Evolutionary conservation across 2,329 filamentous ascomycete genomes (phyloP).

Genomic region (Claviceps quebecensis): DNA sequence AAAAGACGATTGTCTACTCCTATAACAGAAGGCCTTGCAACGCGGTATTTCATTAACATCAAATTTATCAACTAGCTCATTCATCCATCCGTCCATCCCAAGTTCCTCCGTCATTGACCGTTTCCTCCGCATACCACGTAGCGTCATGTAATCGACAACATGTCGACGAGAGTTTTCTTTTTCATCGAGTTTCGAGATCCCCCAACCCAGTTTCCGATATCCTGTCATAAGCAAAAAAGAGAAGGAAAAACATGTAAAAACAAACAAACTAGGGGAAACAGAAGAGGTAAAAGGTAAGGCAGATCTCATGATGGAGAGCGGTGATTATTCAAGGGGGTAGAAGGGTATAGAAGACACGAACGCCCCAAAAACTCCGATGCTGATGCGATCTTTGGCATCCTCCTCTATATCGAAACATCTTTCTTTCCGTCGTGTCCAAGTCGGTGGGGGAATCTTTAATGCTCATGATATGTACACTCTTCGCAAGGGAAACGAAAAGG

Average conservation of each 20-base stretch:
- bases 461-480: conserved; percentile 4
- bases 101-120: too few relatives aligned
- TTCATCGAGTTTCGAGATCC: background rate
- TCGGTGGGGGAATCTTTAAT: conserved; percentile 12
- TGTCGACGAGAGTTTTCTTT: background rate
- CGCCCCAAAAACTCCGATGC: conserved; percentile 20
- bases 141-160: too few relatives aligned
- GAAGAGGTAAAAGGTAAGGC: background rate
- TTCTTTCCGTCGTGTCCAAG: conserved; percentile 4
- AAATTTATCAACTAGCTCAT: too few relatives aligned
- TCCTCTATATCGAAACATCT: conserved; percentile 4
- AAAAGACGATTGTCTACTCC: too few relatives aligned
- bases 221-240: background rate
- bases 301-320: background rate
- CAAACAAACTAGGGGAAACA: background rate
- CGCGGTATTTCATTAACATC: too few relatives aligned
- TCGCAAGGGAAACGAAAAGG: background rate
- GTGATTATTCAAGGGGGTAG: background rate
- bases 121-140: too few relatives aligned
- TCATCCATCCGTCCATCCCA: too few relatives aligned
- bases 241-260: background rate
- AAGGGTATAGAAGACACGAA: background rate
- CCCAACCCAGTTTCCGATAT: background rate
- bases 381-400: conserved; percentile 13
- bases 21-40: too few relatives aligned